phyloP scores from a whole-genome alignment of 2,329 filamentous ascomycete genomes.

The Colletotrichum orbiculare region DNA sequence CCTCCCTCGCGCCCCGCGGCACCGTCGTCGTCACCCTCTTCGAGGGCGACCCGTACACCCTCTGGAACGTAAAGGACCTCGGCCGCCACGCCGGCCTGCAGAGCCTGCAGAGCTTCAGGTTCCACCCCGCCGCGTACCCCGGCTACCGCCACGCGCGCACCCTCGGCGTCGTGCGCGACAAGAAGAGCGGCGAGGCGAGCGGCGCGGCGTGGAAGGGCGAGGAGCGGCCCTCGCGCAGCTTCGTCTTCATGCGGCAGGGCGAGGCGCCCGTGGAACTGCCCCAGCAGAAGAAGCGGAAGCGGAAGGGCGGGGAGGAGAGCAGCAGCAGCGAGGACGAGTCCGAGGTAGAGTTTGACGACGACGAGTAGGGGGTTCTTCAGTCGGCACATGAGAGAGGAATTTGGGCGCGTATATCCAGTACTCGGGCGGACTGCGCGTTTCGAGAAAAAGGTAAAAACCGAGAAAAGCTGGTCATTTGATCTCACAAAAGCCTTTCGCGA shows the following conservation, averaged over 20 bases:
- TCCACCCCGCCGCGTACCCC: constrained; percentile 74
- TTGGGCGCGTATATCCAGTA: too few species aligned
- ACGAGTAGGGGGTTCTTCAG: neutral
- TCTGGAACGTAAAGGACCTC: constrained; percentile 94
- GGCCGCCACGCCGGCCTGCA: constrained; percentile 80
- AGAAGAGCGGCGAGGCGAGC: constrained; percentile 55
- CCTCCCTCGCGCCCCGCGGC: constrained; percentile 64
- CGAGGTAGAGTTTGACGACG: constrained; percentile 45
- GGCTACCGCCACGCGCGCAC: constrained; percentile 81
- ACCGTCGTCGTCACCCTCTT: constrained; percentile 87
- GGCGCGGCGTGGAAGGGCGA: constrained; percentile 55
- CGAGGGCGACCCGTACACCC: constrained; percentile 91
- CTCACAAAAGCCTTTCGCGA: too few species aligned
- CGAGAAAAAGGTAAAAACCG: too few species aligned
- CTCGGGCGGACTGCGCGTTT: too few species aligned
- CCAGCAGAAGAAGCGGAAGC: constrained; percentile 45
- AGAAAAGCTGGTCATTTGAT: too few species aligned
- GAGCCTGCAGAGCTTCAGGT: constrained; percentile 77
- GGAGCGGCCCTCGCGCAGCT: constrained; percentile 64
- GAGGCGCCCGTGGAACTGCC: constrained; percentile 50
- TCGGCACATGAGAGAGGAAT: too few species aligned
- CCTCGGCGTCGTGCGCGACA: constrained; percentile 70
- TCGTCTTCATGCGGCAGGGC: constrained; percentile 70
- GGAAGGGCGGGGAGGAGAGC: constrained; percentile 46
- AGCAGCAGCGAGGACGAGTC: constrained; percentile 40